A percentile compares a stretch with the other conserved stretches of the same genome.
These are phyloP conservation scores for Daldinia grandis DNA, from an alignment of 495 filamentous ascomycete genomes.

Conservation along the genomic window DNA sequence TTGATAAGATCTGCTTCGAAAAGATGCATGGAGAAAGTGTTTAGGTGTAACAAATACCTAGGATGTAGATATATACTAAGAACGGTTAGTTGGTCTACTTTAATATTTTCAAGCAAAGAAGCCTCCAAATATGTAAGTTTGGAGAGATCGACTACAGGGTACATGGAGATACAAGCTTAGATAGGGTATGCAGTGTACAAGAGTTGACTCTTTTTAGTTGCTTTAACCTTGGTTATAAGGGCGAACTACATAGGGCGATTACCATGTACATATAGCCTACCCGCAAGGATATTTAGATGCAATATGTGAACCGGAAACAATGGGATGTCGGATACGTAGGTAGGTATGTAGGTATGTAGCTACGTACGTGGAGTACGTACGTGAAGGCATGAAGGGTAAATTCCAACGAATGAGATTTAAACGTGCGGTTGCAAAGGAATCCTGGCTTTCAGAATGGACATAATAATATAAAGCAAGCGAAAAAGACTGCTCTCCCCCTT, in stretches of 20 bases:
- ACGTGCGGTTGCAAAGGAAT: conserved; percentile 21
- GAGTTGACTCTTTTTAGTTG: conserved; percentile 13
- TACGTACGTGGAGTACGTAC: conserved; percentile 17
- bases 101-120: too few relatives aligned
- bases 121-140: neutral
- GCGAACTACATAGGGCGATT: conserved; percentile 24
- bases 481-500: conserved; percentile 19
- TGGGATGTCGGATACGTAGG: conserved; percentile 27
- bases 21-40: neutral
- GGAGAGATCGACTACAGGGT: neutral
- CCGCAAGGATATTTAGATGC: conserved; percentile 18
- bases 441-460: conserved; percentile 17
- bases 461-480: conserved; percentile 21
- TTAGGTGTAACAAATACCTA: neutral
- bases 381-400: conserved; percentile 20
- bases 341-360: conserved; percentile 19
- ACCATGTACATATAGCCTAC: conserved; percentile 25
- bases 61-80: neutral
- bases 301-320: conserved; percentile 31
- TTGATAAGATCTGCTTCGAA: too few relatives aligned
- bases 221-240: conserved; percentile 22
- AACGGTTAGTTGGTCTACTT: too few relatives aligned
- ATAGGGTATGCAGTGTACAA: conserved; percentile 19
- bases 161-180: neutral
- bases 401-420: conserved; percentile 22